A percentile compares a stretch with the other conserved stretches of the same genome.
Evolutionary conservation across 2,329 filamentous ascomycete species (phyloP).

Genomic region (Aspergillus fumigatus): DNA sequence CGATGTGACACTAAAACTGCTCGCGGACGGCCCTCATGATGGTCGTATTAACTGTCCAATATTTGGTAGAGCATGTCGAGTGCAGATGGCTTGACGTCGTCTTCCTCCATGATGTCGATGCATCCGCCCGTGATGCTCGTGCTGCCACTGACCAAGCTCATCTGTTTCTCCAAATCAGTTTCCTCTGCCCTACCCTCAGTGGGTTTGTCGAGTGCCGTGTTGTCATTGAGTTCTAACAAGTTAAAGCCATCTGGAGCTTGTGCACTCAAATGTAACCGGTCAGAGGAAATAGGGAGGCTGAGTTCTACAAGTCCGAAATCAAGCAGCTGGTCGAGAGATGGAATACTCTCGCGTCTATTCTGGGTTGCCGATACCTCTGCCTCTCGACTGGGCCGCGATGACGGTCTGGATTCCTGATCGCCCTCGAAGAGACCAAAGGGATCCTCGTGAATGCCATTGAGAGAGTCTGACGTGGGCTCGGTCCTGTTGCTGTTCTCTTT

Average conservation of each 20-base stretch:
- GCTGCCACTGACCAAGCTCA: background rate
- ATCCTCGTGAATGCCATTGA: constrained; percentile 4
- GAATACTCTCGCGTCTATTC: constrained; percentile 5
- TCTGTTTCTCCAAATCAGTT: background rate
- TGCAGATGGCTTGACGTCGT: constrained; percentile 21
- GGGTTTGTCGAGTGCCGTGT: background rate
- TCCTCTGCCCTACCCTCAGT: background rate
- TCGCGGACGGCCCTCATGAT: background rate
- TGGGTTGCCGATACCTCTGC: background rate
- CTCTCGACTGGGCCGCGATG: background rate
- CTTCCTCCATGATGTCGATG: constrained; percentile 20
- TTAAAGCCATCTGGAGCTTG: background rate
- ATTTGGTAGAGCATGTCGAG: constrained; percentile 22
- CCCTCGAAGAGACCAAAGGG: constrained; percentile 13
- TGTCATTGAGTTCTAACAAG: constrained; percentile 15
- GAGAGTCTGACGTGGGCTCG: background rate
- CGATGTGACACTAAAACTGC: background rate
- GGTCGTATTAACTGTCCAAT: constrained; percentile 9
- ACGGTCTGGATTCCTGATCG: background rate
- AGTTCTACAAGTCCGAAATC: constrained; percentile 15
- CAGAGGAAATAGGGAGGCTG: background rate
- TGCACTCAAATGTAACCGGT: background rate
- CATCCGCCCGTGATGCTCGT: background rate
- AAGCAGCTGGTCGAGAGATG: constrained; percentile 17
- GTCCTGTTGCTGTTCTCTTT: background rate